Conservation (phyloP, 306 rosid genomes). For the Oemleria cerasiformis region DNA sequence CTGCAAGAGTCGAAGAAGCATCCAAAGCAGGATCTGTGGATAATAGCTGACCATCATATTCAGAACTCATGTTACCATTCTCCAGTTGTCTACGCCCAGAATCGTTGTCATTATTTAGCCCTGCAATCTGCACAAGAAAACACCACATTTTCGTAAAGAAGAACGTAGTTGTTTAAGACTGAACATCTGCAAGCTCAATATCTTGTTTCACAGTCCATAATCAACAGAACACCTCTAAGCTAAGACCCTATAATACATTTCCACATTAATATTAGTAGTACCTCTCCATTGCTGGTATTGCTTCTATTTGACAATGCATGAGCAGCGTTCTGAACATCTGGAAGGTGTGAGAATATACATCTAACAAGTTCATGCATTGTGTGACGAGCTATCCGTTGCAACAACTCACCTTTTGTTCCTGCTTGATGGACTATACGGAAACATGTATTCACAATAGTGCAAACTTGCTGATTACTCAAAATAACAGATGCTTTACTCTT, state of each 20-base stretch:
- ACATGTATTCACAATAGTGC: slow-evolving; percentile 93
- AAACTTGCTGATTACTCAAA: slow-evolving; percentile 94
- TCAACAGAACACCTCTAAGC: slow-evolving; percentile 1
- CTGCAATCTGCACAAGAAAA: slow-evolving; percentile 53
- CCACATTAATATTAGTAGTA: slow-evolving; percentile 23
- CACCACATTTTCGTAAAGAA: slow-evolving; percentile 15
- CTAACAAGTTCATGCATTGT: slow-evolving; percentile 89
- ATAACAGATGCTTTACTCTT: slow-evolving; percentile 87
- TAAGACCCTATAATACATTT: neutral
- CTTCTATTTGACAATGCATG: slow-evolving; percentile 58
- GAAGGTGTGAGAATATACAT: slow-evolving; percentile 87
- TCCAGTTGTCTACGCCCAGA: slow-evolving; percentile 67
- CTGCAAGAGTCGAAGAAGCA: slow-evolving; percentile 41
- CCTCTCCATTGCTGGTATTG: slow-evolving; percentile 51
- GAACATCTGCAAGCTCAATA: neutral
- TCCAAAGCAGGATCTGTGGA: slow-evolving; percentile 44
- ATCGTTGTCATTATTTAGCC: slow-evolving; percentile 53
- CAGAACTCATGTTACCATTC: slow-evolving; percentile 72
- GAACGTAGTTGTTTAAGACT: neutral
- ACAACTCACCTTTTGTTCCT: slow-evolving; percentile 75
- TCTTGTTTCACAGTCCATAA: neutral
- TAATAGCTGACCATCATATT: slow-evolving; percentile 57
- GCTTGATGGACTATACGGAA: slow-evolving; percentile 99
- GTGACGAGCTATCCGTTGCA: slow-evolving; percentile 89
- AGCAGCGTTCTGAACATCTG: slow-evolving; percentile 69